Conservation (phyloP, 805 yeast species). For the Kregervanrija delftensis region DNA sequence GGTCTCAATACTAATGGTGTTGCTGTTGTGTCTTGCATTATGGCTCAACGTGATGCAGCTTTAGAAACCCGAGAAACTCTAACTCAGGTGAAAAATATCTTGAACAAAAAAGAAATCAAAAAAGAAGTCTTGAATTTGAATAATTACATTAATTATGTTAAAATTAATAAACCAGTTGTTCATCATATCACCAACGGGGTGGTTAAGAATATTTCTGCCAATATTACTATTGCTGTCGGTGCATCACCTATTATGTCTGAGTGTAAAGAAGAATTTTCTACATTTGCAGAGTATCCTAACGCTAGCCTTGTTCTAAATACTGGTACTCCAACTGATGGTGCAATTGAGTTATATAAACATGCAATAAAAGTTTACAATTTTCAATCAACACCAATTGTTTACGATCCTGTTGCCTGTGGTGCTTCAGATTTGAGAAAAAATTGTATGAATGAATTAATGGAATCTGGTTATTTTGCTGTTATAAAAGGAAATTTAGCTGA, state of each 20-base stretch:
- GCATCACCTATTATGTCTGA: conserved; percentile 91
- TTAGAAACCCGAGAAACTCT: conserved; percentile 35
- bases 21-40: conserved; percentile 82
- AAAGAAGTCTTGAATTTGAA: too few species aligned
- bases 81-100: too few species aligned
- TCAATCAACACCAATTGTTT: conserved; percentile 54
- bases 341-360: conserved; percentile 34
- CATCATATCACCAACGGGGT: conserved; percentile 88
- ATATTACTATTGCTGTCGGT: conserved; percentile 75
- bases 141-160: not conserved
- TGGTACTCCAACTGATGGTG: conserved; percentile 55
- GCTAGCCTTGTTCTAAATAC: conserved; percentile 61
- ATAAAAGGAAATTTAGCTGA: conserved; percentile 89
- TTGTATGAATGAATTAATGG: conserved; percentile 42
- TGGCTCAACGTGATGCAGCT: conserved; percentile 54
- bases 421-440: conserved; percentile 57
- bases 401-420: conserved; percentile 93
- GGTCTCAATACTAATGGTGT: conserved; percentile 64
- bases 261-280: conserved; percentile 56
- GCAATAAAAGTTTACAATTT: conserved; percentile 58
- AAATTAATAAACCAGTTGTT: conserved; percentile 45
- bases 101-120: too few species aligned
- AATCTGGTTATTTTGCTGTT: conserved; percentile 53
- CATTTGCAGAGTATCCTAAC: conserved; percentile 50
- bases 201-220: conserved; percentile 85